Evolutionary conservation across 305 asterid genomes (phyloP), one percentile per base, ranked within the genome.

Genomic region (Solanum hybrid): DNA sequence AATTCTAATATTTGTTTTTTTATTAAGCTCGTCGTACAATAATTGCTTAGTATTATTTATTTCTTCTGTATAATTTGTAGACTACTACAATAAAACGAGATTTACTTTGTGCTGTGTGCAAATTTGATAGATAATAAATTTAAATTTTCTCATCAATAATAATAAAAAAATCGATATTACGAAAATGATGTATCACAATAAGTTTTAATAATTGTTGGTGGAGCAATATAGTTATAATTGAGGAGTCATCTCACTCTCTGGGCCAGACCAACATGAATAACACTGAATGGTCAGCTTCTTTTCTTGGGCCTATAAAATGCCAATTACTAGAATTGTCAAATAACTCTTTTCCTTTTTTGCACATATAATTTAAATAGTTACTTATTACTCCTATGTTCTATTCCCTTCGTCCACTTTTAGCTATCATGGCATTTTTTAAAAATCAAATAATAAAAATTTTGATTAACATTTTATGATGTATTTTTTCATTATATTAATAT

Each of bases 401-500:
- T 18, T 16, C 67, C 67, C 22, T 51, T 6, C 10, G 4, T 51
- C 9, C 9, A 18, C n/a, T 51, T 18, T 51, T 6, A 51, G 67
- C 9, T 16, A 3, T 18, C 3, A 57, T 18, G 10, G 0, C 22
- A 5, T 57, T 57, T 18, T 57, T 18, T 2, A 0, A 2, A 7
- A 57, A 57, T 57, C 24, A 18, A 57, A 18, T 57, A 18, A 57
- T 18, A 18, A 57, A 18, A 57, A 18, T 6, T 6, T 57, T 57
- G 1, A 18, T 57, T 57, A 57, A 51, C 0, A 57, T 57, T 57
- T 57, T 16, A 57, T 0, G 24, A 57, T 57, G 1, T 6, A 57
- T 2, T 57, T 57, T 57, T 57, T 57, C 0, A 57, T 18, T 57
- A 57, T 57, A 57, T 57, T 57, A 57, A 57, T 57, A 51, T 51